Base-by-base conservation (phyloP, 768 basidiomycete species). In the Hydnum rufescens region DNA sequence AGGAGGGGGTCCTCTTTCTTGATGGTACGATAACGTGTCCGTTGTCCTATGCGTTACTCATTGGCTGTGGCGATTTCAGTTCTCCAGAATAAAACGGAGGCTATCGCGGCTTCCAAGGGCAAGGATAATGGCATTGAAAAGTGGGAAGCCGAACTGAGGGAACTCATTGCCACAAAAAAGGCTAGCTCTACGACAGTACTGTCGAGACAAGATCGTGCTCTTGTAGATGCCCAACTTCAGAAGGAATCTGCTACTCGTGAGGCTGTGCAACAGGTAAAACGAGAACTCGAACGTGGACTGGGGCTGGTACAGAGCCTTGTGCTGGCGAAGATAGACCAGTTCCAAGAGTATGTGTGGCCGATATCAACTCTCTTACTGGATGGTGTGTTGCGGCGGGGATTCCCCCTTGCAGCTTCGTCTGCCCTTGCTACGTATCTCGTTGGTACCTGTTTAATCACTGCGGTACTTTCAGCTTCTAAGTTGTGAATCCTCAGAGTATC, bases 81-180 rank as follows among this genome's bases (percentile, higher is more conserved):
- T 2, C 67, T 90, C 13, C 68, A 77, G 5, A 66, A 71, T 2
- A 74, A 74, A 53, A 82, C n/a, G n/a, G n/a, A 81, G 59, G 63
- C 63, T 6, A 70, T 73, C 3, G 68, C 60, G 46, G 67, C 64
- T 56, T 62, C 65, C 57, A 93, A 92, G 62, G 84, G 87, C 13
- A 96, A 95, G 59, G 82, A 80, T 54, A 77, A 82, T 3, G 87
- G 86, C 32, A 82, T 93, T 13, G 82, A 86, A 18, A 81, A 86
- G 60, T 99, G 93, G 93, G 95, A 99, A 56, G 82, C 80, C 26
- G 92, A 99, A 55, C 69, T 93, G n/a, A 76, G 90, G 5, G 80
- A 84, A 58, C 77, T 80, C 0, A 69, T 96, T 1, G 84, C 85
- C 4, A 75, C 67, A 52, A 96, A 96, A 68, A 87, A 85, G 63